Evolutionary conservation across 1,284 basidiomycete species (phyloP), one percentile per base, ranked within the genome.

Genomic region (Phlebopus sp.): DNA sequence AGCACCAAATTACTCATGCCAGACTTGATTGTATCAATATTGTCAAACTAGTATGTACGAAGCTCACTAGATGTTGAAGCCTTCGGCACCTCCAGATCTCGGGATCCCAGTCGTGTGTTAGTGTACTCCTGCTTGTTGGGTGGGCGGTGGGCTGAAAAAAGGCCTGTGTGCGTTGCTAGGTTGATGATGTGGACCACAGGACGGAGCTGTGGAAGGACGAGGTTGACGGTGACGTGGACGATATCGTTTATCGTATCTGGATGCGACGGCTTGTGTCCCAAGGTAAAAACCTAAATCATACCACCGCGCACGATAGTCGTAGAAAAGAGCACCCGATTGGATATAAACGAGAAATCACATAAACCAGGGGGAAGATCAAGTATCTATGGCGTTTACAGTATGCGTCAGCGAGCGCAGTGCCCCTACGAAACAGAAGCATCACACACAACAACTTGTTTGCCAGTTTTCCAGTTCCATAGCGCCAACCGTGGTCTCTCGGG

Each of bases 401-500:
- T 23, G n/a, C n/a, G n/a, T n/a, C n/a, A n/a, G n/a, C n/a, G n/a
- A n/a, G n/a, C n/a, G n/a, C n/a, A n/a, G n/a, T n/a, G n/a, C n/a
- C n/a, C 21, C 6, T 6, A 23, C 21, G 6, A 23, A 23, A 76
- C 0, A 66, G 54, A 79, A 76, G 57, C 6, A 23, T 3, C 6
- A 23, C 21, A 35, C 51, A 81, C 79, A 37, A 74, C 67, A 35
- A 79, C 56, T 23, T 68, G n/a, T 10, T 62, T 54, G 0, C 74
- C 77, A 1, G 68, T 71, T 50, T 60, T 70, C 80, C 81, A 82
- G 46, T 79, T 75, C 78, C 77, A 82, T 17, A 82, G 62, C 21
- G 75, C 51, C 7, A 81, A 59, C 0, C 70, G 63, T 1, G 67
- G 68, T 2, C 55, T 62, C 1, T 64, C 59, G 1, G 66, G 51